Base-by-base conservation (phyloP, 768 basidiomycete genomes). In the Leccinum uliginosum region DNA sequence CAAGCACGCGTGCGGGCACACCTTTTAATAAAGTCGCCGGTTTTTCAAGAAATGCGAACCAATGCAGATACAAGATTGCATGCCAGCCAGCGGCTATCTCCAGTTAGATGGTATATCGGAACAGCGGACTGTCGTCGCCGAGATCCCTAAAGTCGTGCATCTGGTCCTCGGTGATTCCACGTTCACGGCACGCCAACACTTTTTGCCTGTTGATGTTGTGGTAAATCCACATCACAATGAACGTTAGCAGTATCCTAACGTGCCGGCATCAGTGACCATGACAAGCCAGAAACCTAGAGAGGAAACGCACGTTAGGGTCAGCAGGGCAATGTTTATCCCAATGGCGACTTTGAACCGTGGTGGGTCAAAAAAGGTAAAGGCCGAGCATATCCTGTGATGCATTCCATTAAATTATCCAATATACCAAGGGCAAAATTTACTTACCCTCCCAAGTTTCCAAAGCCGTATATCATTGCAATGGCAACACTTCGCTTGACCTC, bases 361-460 rank as follows among this genome's bases (percentile, higher is more conserved):
- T 0, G 75, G 66, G 44, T 76, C 68, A 26, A 67, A 64, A 53
- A 77, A 79, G 35, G 77, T 65, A 55, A 73, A 79, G 2, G 78
- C 72, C 1, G 76, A 64, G 55, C 69, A 74, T 58, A 77, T 70
- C 35, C 76, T 78, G 48, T 6, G 6, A 50, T 17, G 11, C n/a
- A 14, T 53, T 43, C 21, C 6, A 19, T 14, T 32, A 58, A 40
- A 21, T 46, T 44, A 30, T 11, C n/a, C 43, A 15, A 24, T 5
- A 27, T 14, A 15, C n/a, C 5, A 6, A 34, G n/a, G 29, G 43
- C 24, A 40, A 71, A 74, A 12, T 68, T 3, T 17, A 58, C 70
- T 49, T 43, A 78, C 62, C 82, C 82, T 57, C 83, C 82, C 17
- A 84, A 63, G 60, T 83, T 85, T n/a, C 79, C 83, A 43, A 82